Evolutionary conservation across 2,329 filamentous ascomycete species (phyloP).

Genomic region (Epichloe brachyelytri): DNA sequence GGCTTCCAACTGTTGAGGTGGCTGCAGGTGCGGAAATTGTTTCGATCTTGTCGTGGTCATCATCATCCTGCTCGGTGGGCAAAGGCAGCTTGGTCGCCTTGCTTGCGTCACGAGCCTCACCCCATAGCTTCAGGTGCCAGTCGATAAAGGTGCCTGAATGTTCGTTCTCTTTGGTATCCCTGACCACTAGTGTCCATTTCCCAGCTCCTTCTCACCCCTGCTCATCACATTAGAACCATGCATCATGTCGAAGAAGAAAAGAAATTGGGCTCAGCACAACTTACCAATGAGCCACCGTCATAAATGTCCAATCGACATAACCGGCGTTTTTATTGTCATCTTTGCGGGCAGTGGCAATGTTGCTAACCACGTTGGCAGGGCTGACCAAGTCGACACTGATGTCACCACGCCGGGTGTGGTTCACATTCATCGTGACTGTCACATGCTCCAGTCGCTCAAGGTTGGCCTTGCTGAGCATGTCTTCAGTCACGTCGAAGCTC

Average conservation of each 20-base stretch:
- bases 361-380: conserved; percentile 67
- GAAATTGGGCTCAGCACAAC: conserved; percentile 14
- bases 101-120: conserved; percentile 65
- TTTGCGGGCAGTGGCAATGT: conserved; percentile 64
- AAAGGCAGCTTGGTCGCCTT: conserved; percentile 67
- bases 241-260: not conserved
- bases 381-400: conserved; percentile 85
- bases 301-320: conserved; percentile 95
- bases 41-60: conserved; percentile 56
- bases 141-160: conserved; percentile 70
- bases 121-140: conserved; percentile 92
- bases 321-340: conserved; percentile 54
- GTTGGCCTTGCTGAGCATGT: conserved; percentile 73
- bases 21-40: conserved; percentile 22
- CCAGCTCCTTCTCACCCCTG: conserved; percentile 78
- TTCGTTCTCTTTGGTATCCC: conserved; percentile 69
- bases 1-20: conserved; percentile 34
- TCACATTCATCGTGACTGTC: conserved; percentile 93
- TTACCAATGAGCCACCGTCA: conserved; percentile 94
- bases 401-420: conserved; percentile 78
- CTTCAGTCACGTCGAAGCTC: conserved; percentile 66
- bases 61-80: conserved; percentile 72
- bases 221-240: conserved; percentile 16
- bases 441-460: conserved; percentile 83
- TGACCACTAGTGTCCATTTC: conserved; percentile 83